Base-by-base conservation (phyloP, 2,329 filamentous ascomycete species). In the Helicocarpus griseus region DNA sequence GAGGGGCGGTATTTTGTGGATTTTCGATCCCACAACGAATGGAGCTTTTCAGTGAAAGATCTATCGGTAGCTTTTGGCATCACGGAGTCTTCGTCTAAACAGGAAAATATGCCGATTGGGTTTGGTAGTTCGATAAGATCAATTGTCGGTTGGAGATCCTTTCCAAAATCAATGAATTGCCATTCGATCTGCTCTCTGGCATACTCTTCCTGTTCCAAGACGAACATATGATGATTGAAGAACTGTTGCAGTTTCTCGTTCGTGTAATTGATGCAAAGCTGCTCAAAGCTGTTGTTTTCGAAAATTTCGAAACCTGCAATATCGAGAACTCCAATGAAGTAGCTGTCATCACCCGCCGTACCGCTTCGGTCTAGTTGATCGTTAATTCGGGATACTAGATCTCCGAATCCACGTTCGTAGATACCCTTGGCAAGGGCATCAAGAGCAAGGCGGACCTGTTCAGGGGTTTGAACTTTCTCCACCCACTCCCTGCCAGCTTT, bases 221-320 rank as follows among this genome's bases (percentile, higher is more conserved):
- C 93, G 64, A 98, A 98, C 93, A 98, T 98, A 74, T 98, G 94
- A 66, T 98, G 93, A 63, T 98, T 98, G 79, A 98, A 98, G 69
- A 98, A 98, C 60, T 98, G 93, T 64, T 98, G 93, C 5, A 98
- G 81, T 69, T 96, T 98, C 69, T 98, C 93, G 70, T 98, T 98
- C 55, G 94, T 97, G 71, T 98, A 98, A 71, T 98, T 98, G 78
- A 98, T 98, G 74, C 93, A 98, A 5, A 98, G 79, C 69, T 98
- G 93, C 68, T 98, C 93, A 63, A 98, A 98, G 74, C 91, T 96
- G 74, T 98, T 98, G 63, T 88, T 81, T 60, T 98, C 90, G 61
- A 98, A 98, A 53, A 98, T 98, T 65, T 98, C 93, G 69, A 98
- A 98, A 54, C 93, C 93, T 57, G 94, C 94, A 69, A 98, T 98